Conservation (phyloP, 2,329 filamentous ascomycete species). For the Colletotrichum sp. region DNA sequence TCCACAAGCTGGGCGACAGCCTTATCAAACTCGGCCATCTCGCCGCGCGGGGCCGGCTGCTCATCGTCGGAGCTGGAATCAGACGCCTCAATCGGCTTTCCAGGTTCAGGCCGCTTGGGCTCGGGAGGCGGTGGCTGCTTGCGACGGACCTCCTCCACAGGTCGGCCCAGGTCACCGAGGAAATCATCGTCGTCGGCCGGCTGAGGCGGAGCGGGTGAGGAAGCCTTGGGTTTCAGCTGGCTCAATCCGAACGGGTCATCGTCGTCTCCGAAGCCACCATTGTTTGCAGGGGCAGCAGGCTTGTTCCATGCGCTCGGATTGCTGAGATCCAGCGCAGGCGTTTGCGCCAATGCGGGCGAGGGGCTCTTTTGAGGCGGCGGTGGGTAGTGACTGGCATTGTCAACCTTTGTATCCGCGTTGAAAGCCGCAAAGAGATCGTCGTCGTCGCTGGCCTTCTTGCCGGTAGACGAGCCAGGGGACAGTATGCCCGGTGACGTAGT, state of each 20-base stretch:
- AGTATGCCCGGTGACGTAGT: slow-evolving; percentile 47
- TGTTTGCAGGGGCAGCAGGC: slow-evolving; percentile 29
- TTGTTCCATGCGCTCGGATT: slow-evolving; percentile 59
- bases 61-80: slow-evolving; percentile 54
- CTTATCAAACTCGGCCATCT: slow-evolving; percentile 63
- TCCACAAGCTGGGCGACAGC: slow-evolving; percentile 90
- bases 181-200: slow-evolving; percentile 63
- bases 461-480: slow-evolving; percentile 27
- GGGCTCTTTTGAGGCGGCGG: slow-evolving; percentile 52
- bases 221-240: slow-evolving; percentile 56
- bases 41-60: slow-evolving; percentile 26
- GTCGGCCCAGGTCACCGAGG: slow-evolving; percentile 66
- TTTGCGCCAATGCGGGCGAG: slow-evolving; percentile 45
- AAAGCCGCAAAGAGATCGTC: slow-evolving; percentile 73
- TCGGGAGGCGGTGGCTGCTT: slow-evolving; percentile 42
- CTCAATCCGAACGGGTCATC: slow-evolving; percentile 89
- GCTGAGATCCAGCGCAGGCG: slow-evolving; percentile 53
- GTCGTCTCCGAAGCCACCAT: slow-evolving; percentile 63
- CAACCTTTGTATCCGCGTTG: slow-evolving; percentile 68
- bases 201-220: slow-evolving; percentile 28
- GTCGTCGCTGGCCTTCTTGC: slow-evolving; percentile 48
- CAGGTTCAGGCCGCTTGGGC: slow-evolving; percentile 51
- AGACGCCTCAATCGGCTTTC: slow-evolving; percentile 59
- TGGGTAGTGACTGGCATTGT: slow-evolving; percentile 69
- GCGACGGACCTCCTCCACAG: slow-evolving; percentile 66